These are phyloP conservation scores for Cryptococcus sp. DNA, from an alignment of 1,284 basidiomycete genomes.

Conservation along the genomic window DNA sequence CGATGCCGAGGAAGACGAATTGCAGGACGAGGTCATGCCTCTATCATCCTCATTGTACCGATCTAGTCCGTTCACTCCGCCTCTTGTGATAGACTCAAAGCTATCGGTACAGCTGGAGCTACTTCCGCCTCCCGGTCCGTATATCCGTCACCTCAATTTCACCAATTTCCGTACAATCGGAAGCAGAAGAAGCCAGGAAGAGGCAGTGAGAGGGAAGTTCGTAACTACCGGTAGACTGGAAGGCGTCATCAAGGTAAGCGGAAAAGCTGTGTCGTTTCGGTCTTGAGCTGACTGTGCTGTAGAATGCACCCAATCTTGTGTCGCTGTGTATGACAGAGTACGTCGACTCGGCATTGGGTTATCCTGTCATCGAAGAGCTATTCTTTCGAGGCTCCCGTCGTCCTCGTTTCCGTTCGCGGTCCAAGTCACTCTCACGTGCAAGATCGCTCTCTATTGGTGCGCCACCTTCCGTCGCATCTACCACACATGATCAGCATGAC, in stretches of 20 bases:
- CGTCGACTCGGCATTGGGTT: conserved; percentile 85
- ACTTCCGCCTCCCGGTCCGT: conserved; percentile 47
- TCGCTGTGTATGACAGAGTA: conserved; percentile 92
- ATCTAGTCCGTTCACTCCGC: conserved; percentile 1
- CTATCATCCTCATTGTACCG: conserved; percentile 4
- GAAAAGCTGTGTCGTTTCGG: neutral
- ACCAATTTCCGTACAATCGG: conserved; percentile 63
- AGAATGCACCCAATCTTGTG: conserved; percentile 82
- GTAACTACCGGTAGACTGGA: conserved; percentile 86
- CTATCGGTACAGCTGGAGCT: conserved; percentile 42
- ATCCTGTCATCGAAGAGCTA: conserved; percentile 78
- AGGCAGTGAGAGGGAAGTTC: conserved; percentile 84
- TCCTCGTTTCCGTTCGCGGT: conserved; percentile 28
- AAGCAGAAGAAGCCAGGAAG: conserved; percentile 85
- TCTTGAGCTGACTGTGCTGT: conserved; percentile 11
- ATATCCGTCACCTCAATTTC: conserved; percentile 42
- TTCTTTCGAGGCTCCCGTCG: conserved; percentile 69
- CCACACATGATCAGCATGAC: conserved; percentile 31
- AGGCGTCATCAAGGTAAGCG: conserved; percentile 71
- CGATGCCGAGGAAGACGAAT: conserved; percentile 16
- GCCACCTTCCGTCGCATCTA: conserved; percentile 16
- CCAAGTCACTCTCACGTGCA: conserved; percentile 28
- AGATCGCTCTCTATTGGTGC: conserved; percentile 36
- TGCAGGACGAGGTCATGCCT: conserved; percentile 25
- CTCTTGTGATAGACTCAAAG: conserved; percentile 5